Conservation (phyloP, 371 early-diverging fungal genomes). For the Blakeslea trispora region DNA sequence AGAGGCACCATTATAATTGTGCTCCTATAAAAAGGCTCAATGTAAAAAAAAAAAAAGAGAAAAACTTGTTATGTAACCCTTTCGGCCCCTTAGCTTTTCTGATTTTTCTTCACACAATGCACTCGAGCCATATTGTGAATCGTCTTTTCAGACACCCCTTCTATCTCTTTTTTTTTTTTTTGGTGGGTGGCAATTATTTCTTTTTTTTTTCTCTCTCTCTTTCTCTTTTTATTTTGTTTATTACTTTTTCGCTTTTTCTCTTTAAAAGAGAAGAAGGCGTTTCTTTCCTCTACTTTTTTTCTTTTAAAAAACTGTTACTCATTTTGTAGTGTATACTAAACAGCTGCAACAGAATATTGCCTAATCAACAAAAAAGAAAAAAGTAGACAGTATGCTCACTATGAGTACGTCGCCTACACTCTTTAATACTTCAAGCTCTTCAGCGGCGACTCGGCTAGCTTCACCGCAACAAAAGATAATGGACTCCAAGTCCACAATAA, state of each 20-base stretch:
- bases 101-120: slow-evolving; percentile 1
- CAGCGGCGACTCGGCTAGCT: slow-evolving; percentile 22
- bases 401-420: slow-evolving; percentile 31
- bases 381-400: slow-evolving; percentile 10
- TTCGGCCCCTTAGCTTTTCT: slow-evolving; percentile 24
- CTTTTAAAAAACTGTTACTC: not conserved
- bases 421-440: slow-evolving; percentile 26
- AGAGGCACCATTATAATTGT: no score
- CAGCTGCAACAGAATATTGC: no score
- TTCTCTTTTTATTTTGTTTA: slow-evolving; percentile 6
- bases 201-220: slow-evolving; percentile 7
- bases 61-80: slow-evolving; percentile 25
- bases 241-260: slow-evolving; percentile 6
- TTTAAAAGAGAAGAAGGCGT: not conserved
- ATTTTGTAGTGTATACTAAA: not conserved
- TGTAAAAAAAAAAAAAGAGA: not conserved
- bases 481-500: slow-evolving; percentile 9
- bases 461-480: slow-evolving; percentile 20
- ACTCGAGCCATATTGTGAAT: not conserved
- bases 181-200: not conserved
- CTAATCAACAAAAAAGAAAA: slow-evolving; percentile 7
- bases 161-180: not conserved
- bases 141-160: not conserved
- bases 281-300: slow-evolving; percentile 8
- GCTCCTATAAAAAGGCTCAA: no score